These are phyloP conservation scores for Pezizomycotina sp. DNA, from an alignment of 2,329 filamentous ascomycete genomes.

Conservation along the genomic window DNA sequence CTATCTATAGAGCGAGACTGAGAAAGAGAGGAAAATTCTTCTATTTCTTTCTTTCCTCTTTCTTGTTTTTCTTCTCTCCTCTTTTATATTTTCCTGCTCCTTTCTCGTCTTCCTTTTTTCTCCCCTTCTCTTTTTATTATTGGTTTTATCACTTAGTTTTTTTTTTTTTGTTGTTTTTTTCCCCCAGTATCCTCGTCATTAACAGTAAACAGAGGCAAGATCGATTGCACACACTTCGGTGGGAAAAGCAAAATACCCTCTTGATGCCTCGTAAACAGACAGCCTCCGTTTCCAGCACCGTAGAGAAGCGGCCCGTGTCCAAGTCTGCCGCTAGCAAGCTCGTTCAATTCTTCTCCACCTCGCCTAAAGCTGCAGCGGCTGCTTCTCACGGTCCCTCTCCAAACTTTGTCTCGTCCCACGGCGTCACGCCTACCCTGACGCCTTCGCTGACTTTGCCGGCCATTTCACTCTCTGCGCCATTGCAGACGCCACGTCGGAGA, in stretches of 20 bases:
- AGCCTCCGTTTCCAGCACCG: conserved; percentile 19
- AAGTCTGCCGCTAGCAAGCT: conserved; percentile 56
- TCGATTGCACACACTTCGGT: conserved; percentile 35
- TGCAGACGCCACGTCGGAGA: conserved; percentile 53
- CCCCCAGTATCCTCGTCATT: no score
- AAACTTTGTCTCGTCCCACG: conserved; percentile 46
- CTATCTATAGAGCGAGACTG: no score
- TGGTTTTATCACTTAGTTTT: conserved; percentile 3
- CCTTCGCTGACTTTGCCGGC: conserved; percentile 67
- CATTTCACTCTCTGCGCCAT: conserved; percentile 77
- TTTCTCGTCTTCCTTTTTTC: conserved; percentile 6
- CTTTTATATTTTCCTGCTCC: conserved; percentile 6
- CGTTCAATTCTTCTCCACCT: conserved; percentile 65
- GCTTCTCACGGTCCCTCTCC: conserved; percentile 27
- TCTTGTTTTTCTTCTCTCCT: conserved; percentile 6
- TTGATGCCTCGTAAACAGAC: conserved; percentile 28
- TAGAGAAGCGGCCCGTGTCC: conserved; percentile 27
- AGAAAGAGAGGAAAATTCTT: no score
- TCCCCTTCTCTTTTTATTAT: conserved; percentile 8
- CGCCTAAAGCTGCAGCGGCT: conserved; percentile 49
- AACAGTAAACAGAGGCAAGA: no score
- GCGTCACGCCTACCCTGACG: conserved; percentile 44
- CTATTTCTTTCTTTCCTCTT: conserved; percentile 3
- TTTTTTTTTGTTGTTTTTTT: conserved; percentile 4
- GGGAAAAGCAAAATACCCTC: conserved; percentile 43